These are phyloP conservation scores for Eucalyptus pauciflora DNA, from an alignment of 345 rosid species.

Conservation along the genomic window DNA sequence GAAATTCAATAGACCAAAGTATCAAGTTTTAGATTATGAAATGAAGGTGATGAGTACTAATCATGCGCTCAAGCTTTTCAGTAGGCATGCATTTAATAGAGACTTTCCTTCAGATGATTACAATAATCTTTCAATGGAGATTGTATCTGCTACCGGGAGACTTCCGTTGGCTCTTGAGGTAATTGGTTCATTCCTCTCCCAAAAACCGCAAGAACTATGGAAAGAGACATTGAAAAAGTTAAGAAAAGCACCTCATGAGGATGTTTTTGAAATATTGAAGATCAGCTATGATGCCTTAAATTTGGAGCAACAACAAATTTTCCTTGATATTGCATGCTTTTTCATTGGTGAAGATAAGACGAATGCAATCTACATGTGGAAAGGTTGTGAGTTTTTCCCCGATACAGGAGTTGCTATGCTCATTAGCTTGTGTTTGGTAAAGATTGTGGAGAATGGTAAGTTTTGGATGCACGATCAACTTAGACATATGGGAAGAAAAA, in stretches of 20 bases:
- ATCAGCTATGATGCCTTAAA: not conserved
- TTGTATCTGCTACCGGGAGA: too few relatives aligned
- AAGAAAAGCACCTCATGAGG: not conserved
- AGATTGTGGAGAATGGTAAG: not conserved
- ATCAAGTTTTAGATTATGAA: too few relatives aligned
- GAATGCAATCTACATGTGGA: not conserved
- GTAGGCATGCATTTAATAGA: too few relatives aligned
- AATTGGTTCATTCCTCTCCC: fast-evolving
- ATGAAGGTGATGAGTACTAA: fast-evolving
- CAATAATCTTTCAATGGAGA: fast-evolving
- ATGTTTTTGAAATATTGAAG: not conserved
- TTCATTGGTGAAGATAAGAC: not conserved
- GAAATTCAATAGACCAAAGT: not conserved
- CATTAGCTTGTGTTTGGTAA: not conserved
- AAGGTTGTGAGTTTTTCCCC: not conserved
- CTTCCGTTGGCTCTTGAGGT: too few relatives aligned
- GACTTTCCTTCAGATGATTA: too few relatives aligned
- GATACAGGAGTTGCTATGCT: not conserved
- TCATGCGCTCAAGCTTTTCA: fast-evolving
- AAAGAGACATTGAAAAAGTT: too few relatives aligned
- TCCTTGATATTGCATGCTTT: not conserved
- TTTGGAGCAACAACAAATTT: not conserved
- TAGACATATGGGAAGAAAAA: not conserved
- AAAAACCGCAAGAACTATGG: too few relatives aligned
- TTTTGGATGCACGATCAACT: not conserved